phyloP scores from a whole-genome alignment of 352 stramenopile species.

The Pythium graminicola region DNA sequence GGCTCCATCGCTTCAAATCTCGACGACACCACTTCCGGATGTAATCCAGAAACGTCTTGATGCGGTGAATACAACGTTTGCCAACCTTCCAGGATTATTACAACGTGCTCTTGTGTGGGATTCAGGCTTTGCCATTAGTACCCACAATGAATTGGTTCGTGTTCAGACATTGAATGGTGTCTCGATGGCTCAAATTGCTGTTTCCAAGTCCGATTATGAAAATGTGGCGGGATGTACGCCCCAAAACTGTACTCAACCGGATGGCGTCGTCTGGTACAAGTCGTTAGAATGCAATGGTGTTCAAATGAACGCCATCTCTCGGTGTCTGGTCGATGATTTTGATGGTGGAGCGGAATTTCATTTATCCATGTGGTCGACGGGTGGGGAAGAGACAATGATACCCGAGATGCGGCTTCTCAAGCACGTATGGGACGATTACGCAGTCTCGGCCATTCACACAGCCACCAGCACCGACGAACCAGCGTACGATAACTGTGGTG shows the following conservation, averaged over 20 bases:
- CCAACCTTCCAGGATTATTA: constrained; percentile 18
- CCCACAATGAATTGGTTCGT: constrained; percentile 12
- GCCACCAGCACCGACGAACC: neutral
- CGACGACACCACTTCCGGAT: constrained; percentile 6
- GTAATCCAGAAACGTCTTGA: constrained; percentile 12
- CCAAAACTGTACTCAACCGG: constrained; percentile 24
- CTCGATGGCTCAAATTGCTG: constrained; percentile 21
- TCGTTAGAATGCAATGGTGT: constrained; percentile 24
- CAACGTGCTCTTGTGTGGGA: constrained; percentile 24
- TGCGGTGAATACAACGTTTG: constrained; percentile 3
- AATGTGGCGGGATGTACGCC: constrained; percentile 17
- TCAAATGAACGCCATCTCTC: constrained; percentile 19
- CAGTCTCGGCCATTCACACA: neutral
- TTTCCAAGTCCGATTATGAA: constrained; percentile 19
- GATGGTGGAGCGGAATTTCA: constrained; percentile 22
- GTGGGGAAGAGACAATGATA: constrained; percentile 19
- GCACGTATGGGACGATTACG: constrained; percentile 15
- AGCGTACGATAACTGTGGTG: neutral
- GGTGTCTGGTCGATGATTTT: constrained; percentile 28
- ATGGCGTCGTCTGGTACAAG: constrained; percentile 22
- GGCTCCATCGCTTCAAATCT: neutral
- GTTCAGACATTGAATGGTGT: constrained; percentile 18
- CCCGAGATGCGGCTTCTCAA: constrained; percentile 20
- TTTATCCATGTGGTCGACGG: constrained; percentile 23
- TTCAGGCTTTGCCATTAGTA: constrained; percentile 16